Evolutionary conservation across 2,329 filamentous ascomycete species (phyloP), one percentile per base, ranked within the genome.

Genomic region (Aureobasidium subglaciale): DNA sequence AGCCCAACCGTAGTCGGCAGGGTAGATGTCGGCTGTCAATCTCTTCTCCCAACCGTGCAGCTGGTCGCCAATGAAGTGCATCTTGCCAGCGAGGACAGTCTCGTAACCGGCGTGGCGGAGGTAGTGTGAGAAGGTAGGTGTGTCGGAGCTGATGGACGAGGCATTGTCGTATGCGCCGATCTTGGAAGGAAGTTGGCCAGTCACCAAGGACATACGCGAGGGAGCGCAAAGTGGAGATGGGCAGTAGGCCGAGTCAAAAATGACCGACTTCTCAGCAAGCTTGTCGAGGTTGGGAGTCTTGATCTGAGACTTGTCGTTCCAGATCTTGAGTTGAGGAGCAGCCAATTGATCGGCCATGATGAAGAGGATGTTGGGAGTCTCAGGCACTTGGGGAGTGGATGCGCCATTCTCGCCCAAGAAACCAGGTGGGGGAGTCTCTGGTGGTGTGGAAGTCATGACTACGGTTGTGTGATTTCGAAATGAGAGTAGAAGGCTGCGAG

Each of bases 311-410:
- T 86, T 78, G 42, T 85, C 81, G 71, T 96, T 91, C 77, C 96
- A 90, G 76, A 96, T 92, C 75, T 90, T 92, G 63, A 96, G 82
- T 63, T 91, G 81, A 16, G 91, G 91, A 25, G 91, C 91, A 16
- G 91, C 88, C 70, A 96, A 83, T 75, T 96, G 91, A 73, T 96
- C 91, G 55, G 91, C 91, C 90, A 96, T 96, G 75, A 96, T 95
- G 77, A 93, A 96, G 43, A 91, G 78, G 63, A 92, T 88, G 71
- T 91, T 91, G 59, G 87, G 87, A 68, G 79, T 79, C 48, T 64
- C 62, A 2, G 65, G 65, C 58, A 71, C 68, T 29, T 69, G 63
- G 24, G 68, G 68, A 20, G 67, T 70, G 61, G 67, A 69, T 63
- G 68, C 68, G 61, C 68, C 67, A 66, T 68, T 67, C 58, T 69